Conservation (phyloP, 352 stramenopile genomes). For the Globisporangium takayamanum region DNA sequence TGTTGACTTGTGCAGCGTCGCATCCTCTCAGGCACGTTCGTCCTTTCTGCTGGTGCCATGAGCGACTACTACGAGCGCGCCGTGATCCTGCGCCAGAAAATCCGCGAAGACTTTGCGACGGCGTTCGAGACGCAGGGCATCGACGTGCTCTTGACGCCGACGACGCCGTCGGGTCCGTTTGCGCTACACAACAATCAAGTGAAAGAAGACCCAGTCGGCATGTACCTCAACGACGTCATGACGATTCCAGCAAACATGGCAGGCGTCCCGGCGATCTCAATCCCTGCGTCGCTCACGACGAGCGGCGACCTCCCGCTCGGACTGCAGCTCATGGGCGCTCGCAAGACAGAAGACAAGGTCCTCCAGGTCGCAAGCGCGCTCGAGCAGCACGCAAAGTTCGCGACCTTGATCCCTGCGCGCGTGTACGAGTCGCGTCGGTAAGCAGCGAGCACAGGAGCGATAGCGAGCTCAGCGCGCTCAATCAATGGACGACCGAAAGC, state of each 20-base stretch:
- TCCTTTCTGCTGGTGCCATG: constrained; percentile 83
- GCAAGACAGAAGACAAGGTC: constrained; percentile 53
- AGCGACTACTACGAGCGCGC: constrained; percentile 89
- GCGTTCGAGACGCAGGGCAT: constrained; percentile 49
- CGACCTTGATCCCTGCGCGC: constrained; percentile 31
- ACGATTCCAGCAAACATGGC: constrained; percentile 88
- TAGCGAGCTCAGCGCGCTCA: background rate
- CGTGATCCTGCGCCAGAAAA: constrained; percentile 68
- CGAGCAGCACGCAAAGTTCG: constrained; percentile 50
- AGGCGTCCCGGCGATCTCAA: constrained; percentile 77
- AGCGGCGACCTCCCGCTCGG: constrained; percentile 58
- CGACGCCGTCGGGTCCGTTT: constrained; percentile 81
- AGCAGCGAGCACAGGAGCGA: background rate
- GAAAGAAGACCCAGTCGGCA: constrained; percentile 65
- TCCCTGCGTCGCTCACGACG: constrained; percentile 60
- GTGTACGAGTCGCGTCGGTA: constrained; percentile 36
- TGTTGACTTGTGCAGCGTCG: constrained; percentile 38
- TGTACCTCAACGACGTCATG: constrained; percentile 92
- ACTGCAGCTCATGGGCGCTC: constrained; percentile 71
- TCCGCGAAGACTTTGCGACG: constrained; percentile 69
- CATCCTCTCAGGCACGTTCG: constrained; percentile 88
- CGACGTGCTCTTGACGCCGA: constrained; percentile 85
- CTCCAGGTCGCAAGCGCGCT: constrained; percentile 58
- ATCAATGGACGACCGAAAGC: background rate
- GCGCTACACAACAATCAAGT: constrained; percentile 42